A percentile compares a stretch with the other conserved stretches of the same genome.
Evolutionary conservation across 2,329 filamentous ascomycete genomes (phyloP).

Genomic region (Dothiorella sarmentorum): DNA sequence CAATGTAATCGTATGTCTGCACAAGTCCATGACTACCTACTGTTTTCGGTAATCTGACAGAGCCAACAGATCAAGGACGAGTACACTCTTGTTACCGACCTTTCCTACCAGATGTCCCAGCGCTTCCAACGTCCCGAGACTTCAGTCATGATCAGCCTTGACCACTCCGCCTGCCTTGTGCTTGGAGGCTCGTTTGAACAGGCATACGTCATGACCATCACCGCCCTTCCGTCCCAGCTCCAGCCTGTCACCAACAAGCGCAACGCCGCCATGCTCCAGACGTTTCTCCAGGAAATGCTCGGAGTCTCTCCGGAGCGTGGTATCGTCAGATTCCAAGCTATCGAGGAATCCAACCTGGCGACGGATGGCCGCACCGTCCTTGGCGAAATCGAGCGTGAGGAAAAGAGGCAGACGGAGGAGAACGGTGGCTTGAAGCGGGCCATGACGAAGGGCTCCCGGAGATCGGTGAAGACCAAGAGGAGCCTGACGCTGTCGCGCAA

Average conservation of each 20-base stretch:
- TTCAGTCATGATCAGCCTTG: constrained; percentile 71
- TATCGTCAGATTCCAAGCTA: constrained; percentile 67
- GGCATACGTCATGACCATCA: constrained; percentile 74
- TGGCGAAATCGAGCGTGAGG: constrained; percentile 62
- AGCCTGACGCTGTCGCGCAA: constrained; percentile 35
- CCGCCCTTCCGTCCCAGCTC: constrained; percentile 64
- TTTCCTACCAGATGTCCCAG: constrained; percentile 69
- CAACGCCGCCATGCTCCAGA: constrained; percentile 73
- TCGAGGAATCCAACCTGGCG: constrained; percentile 69
- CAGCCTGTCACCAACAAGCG: constrained; percentile 75
- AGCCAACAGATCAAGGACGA: constrained; percentile 67
- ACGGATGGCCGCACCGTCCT: constrained; percentile 67
- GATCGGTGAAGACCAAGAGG: constrained; percentile 36
- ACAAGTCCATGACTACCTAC: neutral
- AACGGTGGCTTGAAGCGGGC: constrained; percentile 42
- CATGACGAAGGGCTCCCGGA: constrained; percentile 36
- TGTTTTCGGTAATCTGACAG: constrained; percentile 22
- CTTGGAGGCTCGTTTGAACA: constrained; percentile 74
- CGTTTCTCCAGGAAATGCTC: constrained; percentile 68
- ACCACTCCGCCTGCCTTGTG: constrained; percentile 70
- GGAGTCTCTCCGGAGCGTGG: constrained; percentile 65
- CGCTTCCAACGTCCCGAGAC: constrained; percentile 72
- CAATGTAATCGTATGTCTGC: constrained; percentile 48
- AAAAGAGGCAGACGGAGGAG: constrained; percentile 43
- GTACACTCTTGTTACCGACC: constrained; percentile 67